Percentiles rank a stretch among this genome's conserved stretches.
Evolutionary conservation across 2,329 filamentous ascomycete genomes (phyloP).

Genomic region (Sclerotinia minor): DNA sequence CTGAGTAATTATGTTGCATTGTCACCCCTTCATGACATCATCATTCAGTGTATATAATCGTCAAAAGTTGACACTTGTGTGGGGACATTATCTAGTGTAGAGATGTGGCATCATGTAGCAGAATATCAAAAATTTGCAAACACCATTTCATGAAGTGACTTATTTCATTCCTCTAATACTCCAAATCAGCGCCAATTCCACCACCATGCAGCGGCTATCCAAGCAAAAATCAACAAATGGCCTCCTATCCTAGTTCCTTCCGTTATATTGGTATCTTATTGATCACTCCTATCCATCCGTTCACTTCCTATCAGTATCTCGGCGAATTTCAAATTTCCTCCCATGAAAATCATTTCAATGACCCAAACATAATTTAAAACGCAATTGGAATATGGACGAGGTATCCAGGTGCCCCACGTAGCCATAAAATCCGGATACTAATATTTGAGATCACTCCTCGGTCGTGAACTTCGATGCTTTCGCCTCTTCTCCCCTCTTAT

Average conservation of each 20-base stretch:
- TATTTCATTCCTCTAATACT: not conserved
- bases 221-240: not conserved
- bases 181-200: not conserved
- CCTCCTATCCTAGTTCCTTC: not conserved
- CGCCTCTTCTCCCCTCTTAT: constrained; percentile 16
- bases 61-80: not conserved
- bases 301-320: not conserved
- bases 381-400: not conserved
- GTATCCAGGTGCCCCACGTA: no score
- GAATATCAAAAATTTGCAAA: not conserved
- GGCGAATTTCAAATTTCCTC: not conserved
- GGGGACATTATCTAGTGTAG: not conserved
- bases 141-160: not conserved
- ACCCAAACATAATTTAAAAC: not conserved
- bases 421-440: not conserved
- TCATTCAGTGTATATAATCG: not conserved
- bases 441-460: constrained; percentile 7
- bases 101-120: not conserved
- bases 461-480: constrained; percentile 19
- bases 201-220: not conserved
- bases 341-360: not conserved
- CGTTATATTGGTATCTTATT: constrained; percentile 1
- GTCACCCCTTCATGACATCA: not conserved
- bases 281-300: not conserved
- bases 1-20: no score